Percentiles rank a stretch among this genome's conserved stretches.
Conservation (phyloP, 2,329 filamentous ascomycete genomes). For the Gaeumannomyces tritici region DNA sequence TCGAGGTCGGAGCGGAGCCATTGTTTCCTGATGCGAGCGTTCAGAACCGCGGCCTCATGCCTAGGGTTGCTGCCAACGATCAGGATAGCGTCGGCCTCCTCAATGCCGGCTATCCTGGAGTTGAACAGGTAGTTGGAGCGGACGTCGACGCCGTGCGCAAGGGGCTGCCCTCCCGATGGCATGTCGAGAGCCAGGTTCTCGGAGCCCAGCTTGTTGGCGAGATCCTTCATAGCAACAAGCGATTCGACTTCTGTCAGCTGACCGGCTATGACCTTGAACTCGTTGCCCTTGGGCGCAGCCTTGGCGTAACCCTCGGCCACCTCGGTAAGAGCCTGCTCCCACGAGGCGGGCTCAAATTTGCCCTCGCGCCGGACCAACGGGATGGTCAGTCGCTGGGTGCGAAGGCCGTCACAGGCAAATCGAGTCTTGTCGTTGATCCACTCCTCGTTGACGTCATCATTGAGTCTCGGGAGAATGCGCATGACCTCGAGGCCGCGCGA, state of each 20-base stretch:
- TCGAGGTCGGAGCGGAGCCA: conserved; percentile 94
- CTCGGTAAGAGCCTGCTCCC: conserved; percentile 90
- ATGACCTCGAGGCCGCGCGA: conserved; percentile 91
- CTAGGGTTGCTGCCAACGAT: conserved; percentile 92
- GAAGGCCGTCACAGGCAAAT: conserved; percentile 92
- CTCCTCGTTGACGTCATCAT: conserved; percentile 98
- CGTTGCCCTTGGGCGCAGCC: conserved; percentile 75
- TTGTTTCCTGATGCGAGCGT: conserved; percentile 94
- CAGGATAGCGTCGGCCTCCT: conserved; percentile 86
- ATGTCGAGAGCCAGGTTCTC: conserved; percentile 93
- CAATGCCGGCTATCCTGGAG: conserved; percentile 85
- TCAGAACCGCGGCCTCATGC: conserved; percentile 89
- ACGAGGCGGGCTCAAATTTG: conserved; percentile 85
- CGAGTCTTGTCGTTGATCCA: conserved; percentile 99
- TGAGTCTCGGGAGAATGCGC: conserved; percentile 84
- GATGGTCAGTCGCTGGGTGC: conserved; percentile 90
- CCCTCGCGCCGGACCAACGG: conserved; percentile 81
- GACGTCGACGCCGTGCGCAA: conserved; percentile 88
- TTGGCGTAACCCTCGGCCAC: conserved; percentile 72
- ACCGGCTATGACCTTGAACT: conserved; percentile 92
- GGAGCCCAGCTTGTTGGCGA: conserved; percentile 92
- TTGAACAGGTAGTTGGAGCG: conserved; percentile 96
- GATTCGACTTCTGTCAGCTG: conserved; percentile 88
- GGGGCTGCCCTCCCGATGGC: conserved; percentile 68
- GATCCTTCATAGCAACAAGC: conserved; percentile 91